phyloP scores from a whole-genome alignment of 148 eudicot genomes.

The Silene conica region DNA sequence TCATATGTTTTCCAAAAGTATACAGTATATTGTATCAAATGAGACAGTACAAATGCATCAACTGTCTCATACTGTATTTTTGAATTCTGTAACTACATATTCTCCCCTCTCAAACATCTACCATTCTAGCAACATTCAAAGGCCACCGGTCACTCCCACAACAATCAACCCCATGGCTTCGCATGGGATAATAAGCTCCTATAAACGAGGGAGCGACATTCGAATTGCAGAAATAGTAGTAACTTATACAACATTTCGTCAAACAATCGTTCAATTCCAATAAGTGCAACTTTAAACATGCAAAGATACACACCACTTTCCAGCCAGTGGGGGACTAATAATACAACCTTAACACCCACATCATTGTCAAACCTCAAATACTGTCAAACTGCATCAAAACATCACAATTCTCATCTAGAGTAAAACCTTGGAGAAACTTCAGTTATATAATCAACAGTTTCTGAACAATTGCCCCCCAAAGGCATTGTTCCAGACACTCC shows the following conservation, averaged over 20 bases:
- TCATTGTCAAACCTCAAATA: conserved; percentile 12
- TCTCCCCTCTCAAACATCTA: no score
- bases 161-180: no score
- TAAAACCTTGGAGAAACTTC: not conserved
- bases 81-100: no score
- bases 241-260: not conserved
- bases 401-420: conserved; percentile 11
- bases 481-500: conserved; percentile 16
- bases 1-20: no score
- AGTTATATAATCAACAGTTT: conserved; percentile 13
- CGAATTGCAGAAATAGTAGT: not conserved
- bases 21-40: no score
- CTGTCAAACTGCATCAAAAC: conserved; percentile 8
- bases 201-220: not conserved
- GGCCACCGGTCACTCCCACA: no score
- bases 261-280: not conserved
- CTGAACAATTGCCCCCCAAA: conserved; percentile 2
- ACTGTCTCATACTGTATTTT: no score
- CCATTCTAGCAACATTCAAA: no score
- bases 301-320: conserved; percentile 24
- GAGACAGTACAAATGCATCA: no score
- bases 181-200: no score
- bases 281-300: not conserved
- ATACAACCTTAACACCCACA: not conserved
- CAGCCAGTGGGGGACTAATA: not conserved